These are phyloP conservation scores for Bipolaris victoriae DNA, from an alignment of 2,329 filamentous ascomycete species.

Conservation along the genomic window DNA sequence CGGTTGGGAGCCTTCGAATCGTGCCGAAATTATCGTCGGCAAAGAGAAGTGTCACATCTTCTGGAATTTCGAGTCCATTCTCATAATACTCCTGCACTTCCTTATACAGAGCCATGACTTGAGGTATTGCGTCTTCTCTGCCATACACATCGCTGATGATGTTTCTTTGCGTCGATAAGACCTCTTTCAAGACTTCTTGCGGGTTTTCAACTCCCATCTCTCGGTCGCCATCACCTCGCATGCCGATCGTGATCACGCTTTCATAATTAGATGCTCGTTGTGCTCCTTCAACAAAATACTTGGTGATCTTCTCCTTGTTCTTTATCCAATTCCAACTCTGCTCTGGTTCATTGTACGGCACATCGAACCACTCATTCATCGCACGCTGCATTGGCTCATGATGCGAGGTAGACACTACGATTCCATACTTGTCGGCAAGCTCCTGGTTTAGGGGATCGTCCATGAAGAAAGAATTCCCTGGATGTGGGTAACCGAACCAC, in stretches of 20 bases:
- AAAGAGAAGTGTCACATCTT: slow-evolving; percentile 70
- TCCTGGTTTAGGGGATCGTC: slow-evolving; percentile 71
- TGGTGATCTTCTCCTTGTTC: slow-evolving; percentile 33
- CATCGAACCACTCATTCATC: slow-evolving; percentile 48
- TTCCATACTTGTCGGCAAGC: slow-evolving; percentile 71
- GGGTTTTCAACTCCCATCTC: slow-evolving; percentile 44
- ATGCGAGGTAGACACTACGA: slow-evolving; percentile 73
- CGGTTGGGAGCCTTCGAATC: slow-evolving; percentile 63
- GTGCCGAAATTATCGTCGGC: slow-evolving; percentile 72
- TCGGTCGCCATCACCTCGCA: slow-evolving; percentile 71
- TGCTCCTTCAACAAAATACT: slow-evolving; percentile 35
- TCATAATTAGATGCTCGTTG: slow-evolving; percentile 64
- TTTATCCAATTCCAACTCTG: slow-evolving; percentile 39
- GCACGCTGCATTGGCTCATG: slow-evolving; percentile 70
- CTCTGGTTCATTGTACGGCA: slow-evolving; percentile 19
- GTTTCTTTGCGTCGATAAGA: slow-evolving; percentile 21
- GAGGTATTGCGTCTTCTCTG: slow-evolving; percentile 17
- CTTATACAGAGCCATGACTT: slow-evolving; percentile 3
- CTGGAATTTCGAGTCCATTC: slow-evolving; percentile 64
- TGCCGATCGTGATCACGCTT: slow-evolving; percentile 67
- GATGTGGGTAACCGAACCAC: slow-evolving; percentile 53
- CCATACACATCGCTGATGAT: slow-evolving; percentile 20
- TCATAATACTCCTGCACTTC: slow-evolving; percentile 72
- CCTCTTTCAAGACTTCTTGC: slow-evolving; percentile 21
- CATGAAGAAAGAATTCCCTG: slow-evolving; percentile 67